phyloP scores from a whole-genome alignment of 805 yeast species.

The Brettanomyces anomalus region DNA sequence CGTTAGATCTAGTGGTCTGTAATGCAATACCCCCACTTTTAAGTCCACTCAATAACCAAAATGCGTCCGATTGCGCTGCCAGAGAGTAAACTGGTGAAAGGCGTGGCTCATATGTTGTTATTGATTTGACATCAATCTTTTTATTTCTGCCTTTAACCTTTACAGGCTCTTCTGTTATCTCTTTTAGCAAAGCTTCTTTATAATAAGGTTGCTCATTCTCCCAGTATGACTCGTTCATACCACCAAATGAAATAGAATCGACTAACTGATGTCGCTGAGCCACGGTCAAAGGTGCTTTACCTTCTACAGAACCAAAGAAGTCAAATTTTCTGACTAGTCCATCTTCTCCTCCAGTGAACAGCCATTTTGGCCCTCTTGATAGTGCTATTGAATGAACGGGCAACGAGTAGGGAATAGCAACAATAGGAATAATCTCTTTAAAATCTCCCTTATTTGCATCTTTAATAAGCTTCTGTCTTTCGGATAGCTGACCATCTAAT shows the following conservation, averaged over 20 bases:
- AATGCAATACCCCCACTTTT: slow-evolving; percentile 78
- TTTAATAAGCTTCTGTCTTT: slow-evolving; percentile 20
- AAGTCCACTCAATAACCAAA: slow-evolving; percentile 80
- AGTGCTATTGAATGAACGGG: slow-evolving; percentile 72
- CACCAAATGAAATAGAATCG: slow-evolving; percentile 79
- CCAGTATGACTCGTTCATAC: slow-evolving; percentile 81
- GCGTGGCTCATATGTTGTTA: slow-evolving; percentile 40
- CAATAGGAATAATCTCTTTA: slow-evolving; percentile 73
- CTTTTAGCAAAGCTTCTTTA: slow-evolving; percentile 27
- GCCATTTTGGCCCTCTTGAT: slow-evolving; percentile 74
- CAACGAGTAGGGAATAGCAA: slow-evolving; percentile 76
- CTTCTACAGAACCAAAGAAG: slow-evolving; percentile 75
- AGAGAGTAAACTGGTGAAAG: slow-evolving; percentile 82
- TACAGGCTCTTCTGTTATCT: slow-evolving; percentile 12
- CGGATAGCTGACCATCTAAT: not conserved
- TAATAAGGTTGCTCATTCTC: slow-evolving; percentile 86
- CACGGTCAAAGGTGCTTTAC: slow-evolving; percentile 77
- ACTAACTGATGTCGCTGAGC: slow-evolving; percentile 86
- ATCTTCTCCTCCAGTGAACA: slow-evolving; percentile 93
- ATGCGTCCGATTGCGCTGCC: slow-evolving; percentile 73
- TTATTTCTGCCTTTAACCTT: slow-evolving; percentile 12
- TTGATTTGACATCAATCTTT: slow-evolving; percentile 29
- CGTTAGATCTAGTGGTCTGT: slow-evolving; percentile 74
- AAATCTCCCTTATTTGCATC: slow-evolving; percentile 44
- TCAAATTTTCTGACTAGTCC: slow-evolving; percentile 90